phyloP scores from a whole-genome alignment of 1,284 basidiomycete genomes.

The Apiotrichum montevideense region DNA sequence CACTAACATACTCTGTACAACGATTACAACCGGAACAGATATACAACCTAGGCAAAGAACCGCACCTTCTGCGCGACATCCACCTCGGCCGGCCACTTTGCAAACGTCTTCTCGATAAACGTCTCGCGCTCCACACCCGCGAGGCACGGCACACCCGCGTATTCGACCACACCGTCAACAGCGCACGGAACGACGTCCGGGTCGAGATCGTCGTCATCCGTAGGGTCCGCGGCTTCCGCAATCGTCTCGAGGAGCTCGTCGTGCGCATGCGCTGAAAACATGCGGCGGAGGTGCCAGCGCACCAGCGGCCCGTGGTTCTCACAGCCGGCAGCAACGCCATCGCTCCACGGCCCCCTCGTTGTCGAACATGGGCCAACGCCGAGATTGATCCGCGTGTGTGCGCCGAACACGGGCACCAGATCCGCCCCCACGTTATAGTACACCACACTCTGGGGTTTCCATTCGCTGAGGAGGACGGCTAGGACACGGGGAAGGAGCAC shows the following conservation, averaged over 20 bases:
- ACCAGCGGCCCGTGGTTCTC: constrained; percentile 7
- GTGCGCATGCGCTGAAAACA: constrained; percentile 4
- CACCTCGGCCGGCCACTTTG: constrained; percentile 8
- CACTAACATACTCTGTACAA: too few species aligned
- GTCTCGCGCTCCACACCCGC: constrained; percentile 3
- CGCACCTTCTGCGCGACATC: constrained; percentile 7
- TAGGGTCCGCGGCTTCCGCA: constrained; percentile 16
- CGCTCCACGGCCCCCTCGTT: too few species aligned
- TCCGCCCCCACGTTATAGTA: constrained; percentile 11
- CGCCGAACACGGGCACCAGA: constrained; percentile 11
- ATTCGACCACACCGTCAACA: constrained; percentile 3
- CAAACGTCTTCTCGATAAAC: constrained; percentile 12
- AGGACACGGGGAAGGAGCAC: constrained; percentile 15
- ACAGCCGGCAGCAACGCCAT: not conserved
- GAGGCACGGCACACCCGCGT: constrained; percentile 15
- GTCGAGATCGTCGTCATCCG: constrained; percentile 16
- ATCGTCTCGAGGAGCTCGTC: constrained; percentile 15
- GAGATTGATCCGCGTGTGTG: constrained; percentile 5
- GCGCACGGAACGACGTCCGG: constrained; percentile 12
- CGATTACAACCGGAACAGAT: too few species aligned
- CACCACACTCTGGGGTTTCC: constrained; percentile 10
- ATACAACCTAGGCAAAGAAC: constrained; percentile 1
- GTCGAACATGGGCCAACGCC: constrained; percentile 4
- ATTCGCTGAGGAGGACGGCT: constrained; percentile 13
- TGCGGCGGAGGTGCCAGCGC: constrained; percentile 13